Percentiles rank a stretch among this genome's conserved stretches.
phyloP scores from a whole-genome alignment of 306 rosid species.

The Calophaca sinica region DNA sequence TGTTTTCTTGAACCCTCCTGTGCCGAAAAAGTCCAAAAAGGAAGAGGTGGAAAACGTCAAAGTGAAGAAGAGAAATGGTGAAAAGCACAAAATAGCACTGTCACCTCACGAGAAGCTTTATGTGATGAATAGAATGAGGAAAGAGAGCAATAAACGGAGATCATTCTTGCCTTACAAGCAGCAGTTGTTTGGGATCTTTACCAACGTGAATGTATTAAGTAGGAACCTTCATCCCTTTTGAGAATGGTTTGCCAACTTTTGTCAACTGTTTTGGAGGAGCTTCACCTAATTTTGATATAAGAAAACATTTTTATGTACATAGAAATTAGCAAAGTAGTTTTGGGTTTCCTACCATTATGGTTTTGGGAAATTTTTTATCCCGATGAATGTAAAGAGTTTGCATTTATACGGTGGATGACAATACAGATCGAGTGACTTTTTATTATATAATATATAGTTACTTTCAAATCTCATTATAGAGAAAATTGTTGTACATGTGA shows the following conservation, averaged over 20 bases:
- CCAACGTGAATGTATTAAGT: no score
- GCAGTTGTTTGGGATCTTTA: not conserved
- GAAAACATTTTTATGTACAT: not conserved
- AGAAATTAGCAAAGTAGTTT: no score
- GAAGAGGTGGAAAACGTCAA: constrained; percentile 42
- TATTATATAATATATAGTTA: no score
- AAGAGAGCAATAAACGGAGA: constrained; percentile 54
- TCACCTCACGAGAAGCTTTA: constrained; percentile 64
- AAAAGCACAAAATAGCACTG: constrained; percentile 32
- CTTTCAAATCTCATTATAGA: no score
- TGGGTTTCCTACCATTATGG: no score
- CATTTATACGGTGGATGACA: no score
- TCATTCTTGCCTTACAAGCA: constrained; percentile 32
- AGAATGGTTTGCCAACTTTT: not conserved
- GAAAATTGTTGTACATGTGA: no score
- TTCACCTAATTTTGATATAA: no score
- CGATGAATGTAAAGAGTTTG: no score
- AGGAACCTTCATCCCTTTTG: not conserved
- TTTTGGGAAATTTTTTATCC: no score
- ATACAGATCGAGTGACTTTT: no score
- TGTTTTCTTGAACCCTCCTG: not conserved
- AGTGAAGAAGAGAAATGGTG: not conserved
- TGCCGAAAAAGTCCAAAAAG: constrained; percentile 52
- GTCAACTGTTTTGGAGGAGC: not conserved
- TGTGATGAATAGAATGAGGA: constrained; percentile 55